A percentile compares a stretch with the other conserved stretches of the same genome.
Evolutionary conservation across 2,329 filamentous ascomycete species (phyloP).

Genomic region (Colletotrichum gloeosporioides): DNA sequence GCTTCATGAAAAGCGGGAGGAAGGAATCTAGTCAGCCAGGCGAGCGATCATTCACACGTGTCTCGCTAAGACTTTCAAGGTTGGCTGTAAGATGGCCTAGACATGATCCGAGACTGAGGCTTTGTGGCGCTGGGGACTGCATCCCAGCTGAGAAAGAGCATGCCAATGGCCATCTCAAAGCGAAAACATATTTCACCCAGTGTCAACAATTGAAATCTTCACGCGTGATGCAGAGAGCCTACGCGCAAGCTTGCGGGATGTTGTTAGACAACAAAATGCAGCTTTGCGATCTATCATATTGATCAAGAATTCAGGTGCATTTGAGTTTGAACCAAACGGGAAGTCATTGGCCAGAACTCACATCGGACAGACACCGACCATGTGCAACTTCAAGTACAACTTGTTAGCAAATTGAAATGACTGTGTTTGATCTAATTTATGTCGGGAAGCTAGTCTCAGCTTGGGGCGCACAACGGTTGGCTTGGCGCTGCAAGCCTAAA

Average conservation of each 20-base stretch:
- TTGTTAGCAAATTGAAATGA: neutral
- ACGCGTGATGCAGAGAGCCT: neutral
- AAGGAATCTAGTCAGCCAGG: neutral
- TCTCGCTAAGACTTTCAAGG: neutral
- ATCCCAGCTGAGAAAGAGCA: neutral
- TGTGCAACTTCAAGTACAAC: neutral
- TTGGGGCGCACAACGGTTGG: neutral
- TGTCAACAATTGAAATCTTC: fast-evolving
- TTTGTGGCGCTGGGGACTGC: neutral
- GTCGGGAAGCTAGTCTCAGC: neutral
- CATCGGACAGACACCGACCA: fast-evolving
- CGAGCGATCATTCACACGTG: neutral
- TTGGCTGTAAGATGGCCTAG: neutral
- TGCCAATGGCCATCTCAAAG: fast-evolving
- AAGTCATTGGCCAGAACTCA: neutral
- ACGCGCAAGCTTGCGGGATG: neutral
- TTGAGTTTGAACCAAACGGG: fast-evolving
- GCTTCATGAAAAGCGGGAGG: neutral
- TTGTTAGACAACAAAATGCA: neutral
- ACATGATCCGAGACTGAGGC: neutral
- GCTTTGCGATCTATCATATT: neutral
- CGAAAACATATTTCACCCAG: neutral
- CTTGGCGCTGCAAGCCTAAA: neutral
- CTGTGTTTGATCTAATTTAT: neutral
- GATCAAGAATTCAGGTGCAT: neutral